Base-by-base conservation (phyloP, 1,284 basidiomycete species). In the Ceratobasidium sp. region DNA sequence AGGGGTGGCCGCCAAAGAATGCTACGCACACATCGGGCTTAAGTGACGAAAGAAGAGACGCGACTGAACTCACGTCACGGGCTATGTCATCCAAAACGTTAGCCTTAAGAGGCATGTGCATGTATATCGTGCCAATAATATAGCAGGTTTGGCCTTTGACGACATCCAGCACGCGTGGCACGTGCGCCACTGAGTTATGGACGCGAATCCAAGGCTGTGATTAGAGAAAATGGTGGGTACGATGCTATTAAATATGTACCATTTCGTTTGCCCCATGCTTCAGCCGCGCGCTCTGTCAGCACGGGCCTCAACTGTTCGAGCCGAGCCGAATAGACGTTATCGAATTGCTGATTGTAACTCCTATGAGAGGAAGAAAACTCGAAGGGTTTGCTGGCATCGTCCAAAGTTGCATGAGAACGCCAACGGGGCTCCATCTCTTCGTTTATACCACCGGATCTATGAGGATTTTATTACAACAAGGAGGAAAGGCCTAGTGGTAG, bases 81-180 rank as follows among this genome's bases (percentile, higher is more conserved):
- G 91, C 94, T 76, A 99, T 87, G 76, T 99, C 97, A 78, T 96
- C 92, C 71, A 99, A 86, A 14, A 99, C 93, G 77, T 98, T 98
- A 0, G 97, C 97, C 80, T 99, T 99, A 72, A 98, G 85, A 3
- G 93, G 93, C 97, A 99, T 98, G 74, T 97, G 93, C 87, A 97
- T 91, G 81, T 98, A 99, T 1, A 98, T 89, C 0, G 97, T 99
- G 1, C 97, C 97, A 72, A 97, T 85, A 74, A 99, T 88, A 80
- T 92, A 98, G 81, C 94, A 97, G 64, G 97, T 82, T 76, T 92
- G 85, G 0, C 91, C 91, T 77, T 93, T 92, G 61, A 89, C 84
- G 2, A 99, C 89, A 72, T 99, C 96, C 3, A 99, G 87, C 5
- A 98, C 93, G 41, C 96, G 87, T 18, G 91, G 88, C 26, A 97